Base-by-base conservation (phyloP, 2,329 filamentous ascomycete species). In the Ophiostoma perfectum region DNA sequence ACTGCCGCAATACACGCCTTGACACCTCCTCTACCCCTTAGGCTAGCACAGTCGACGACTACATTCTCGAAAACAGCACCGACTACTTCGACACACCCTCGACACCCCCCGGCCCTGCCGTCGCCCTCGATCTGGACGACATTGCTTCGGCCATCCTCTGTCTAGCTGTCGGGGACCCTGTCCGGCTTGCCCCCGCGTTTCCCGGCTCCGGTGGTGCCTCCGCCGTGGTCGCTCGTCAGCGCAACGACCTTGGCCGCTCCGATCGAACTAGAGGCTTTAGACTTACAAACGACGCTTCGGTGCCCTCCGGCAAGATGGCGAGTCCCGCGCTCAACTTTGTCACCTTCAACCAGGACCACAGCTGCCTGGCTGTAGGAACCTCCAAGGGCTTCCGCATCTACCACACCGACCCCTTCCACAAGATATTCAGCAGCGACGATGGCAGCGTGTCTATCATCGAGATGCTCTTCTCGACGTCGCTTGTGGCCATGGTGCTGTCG, bases 341-440 rank as follows among this genome's bases (percentile, higher is more conserved):
- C 75, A 97, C 94, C 58, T 99, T 98, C 81, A 99, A 99, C 80
- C 95, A 99, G 83, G 95, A 99, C 83, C 93, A 97, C 82, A 96
- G 91, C 84, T 94, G 94, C 79, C 85, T 99, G 72, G 94, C 94
- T 81, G 93, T 99, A 74, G 94, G 92, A 71, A 98, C 95, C 71
- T 92, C 92, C 60, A 93, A 90, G 79, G 95, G 95, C 71, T 97
- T 98, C 78, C 91, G 93, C 73, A 94, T 97, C 76, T 99, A 97
- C 80, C 94, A 93, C 73, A 98, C 94, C 72, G 95, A 98, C 73
- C 94, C 95, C 0, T 99, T 98, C 78, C 90, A 90, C 74, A 95
- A 96, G 79, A 93, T 93, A 76, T 97, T 95, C 79, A 94, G 93
- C 77, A 95, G 92, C 75, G 91, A 94, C 77, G 93, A 98, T 76